Base-by-base conservation (phyloP, 2,329 filamentous ascomycete genomes). In the Aspergillus sp. region DNA sequence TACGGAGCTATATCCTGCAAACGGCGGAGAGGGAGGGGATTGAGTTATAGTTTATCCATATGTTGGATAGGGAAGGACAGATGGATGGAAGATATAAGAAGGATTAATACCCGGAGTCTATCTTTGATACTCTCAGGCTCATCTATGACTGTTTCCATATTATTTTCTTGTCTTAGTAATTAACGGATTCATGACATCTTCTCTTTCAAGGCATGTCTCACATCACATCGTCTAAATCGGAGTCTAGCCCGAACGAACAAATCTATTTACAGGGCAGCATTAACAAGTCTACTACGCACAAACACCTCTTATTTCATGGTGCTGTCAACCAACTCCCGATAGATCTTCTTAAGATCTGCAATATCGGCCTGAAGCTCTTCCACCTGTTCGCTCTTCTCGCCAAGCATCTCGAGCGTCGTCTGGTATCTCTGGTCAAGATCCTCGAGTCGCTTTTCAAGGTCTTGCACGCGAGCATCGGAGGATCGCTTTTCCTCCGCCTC, bases 351-450 rank as follows among this genome's bases (percentile, higher is more conserved):
- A 74, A 99, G 83, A 81, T 99, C 95, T 66, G 88, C 83, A 56
- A 99, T 90, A 81, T 98, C 95, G 11, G 90, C 89, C 75, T 84
- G 87, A 66, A 99, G 80, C 81, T 99, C 95, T 72, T 96, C 92
- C 2, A 96, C 93, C 71, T 90, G 81, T 81, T 99, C 95, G 75
- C 92, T 96, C 85, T 96, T 96, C 84, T 99, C 95, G 1, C 95
- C 95, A 59, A 99, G 79, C 87, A 98, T 89, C 79, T 98, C 93
- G 56, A 99, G 81, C 61, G 92, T 96, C 13, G 92, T 95, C 73
- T 96, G 88, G 73, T 98, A 96, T 69, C 94, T 84, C 63, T 86
- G 81, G 70, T 91, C 88, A 65, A 97, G 81, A 44, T 86, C 85
- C 27, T 78, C 79, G 53, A 96, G 80, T 67, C 92, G 85, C 49